Base-by-base conservation (phyloP, 164 flowering plant genomes). In the Taxillus chinensis region DNA sequence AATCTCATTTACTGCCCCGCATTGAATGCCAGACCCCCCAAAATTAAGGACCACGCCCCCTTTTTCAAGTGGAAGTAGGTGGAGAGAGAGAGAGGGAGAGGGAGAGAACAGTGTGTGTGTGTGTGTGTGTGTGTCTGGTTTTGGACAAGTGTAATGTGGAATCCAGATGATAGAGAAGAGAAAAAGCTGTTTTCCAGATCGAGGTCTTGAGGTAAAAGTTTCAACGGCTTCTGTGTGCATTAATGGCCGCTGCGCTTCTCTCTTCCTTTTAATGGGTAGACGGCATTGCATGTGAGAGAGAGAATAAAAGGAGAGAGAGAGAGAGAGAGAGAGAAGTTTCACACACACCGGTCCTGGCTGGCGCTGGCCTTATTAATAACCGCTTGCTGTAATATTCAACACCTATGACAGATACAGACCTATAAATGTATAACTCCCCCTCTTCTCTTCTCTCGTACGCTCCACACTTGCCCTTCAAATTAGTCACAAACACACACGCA, bases 1-100 rank as follows among this genome's bases (percentile, higher is more conserved):
- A 82, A 79, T 73, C 71, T 59, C 81, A 79, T 79, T 79, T 40
- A 79, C 9, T 57, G 40, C 66, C 43, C 68, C 68, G 60, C 77
- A 78, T 77, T 79, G 46, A 79, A 70, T 77, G 83, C 79, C 40
- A 16, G 39, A 37, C 27, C 27, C 27, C 27, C 27, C 27, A 27
- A 27, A 70, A 65, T 69, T 70, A 56, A 77, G 62, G 57, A 27
- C 74, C 53, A 51, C 70, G 55, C 55, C 74, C 64, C 70, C 50
- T 63, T 60, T 66, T 63, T 39, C 74, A 63, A 73, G 66, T 71
- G 64, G 64, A 67, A 73, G 65, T 74, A 59, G 79, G 73, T 77
- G 77, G 62, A 49, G 62, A 16, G 56, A 51, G 67, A 61, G 61
- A 67, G 65, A 67, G 68, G 64, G 65, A 67, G 68, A 61, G 60